Evolutionary conservation across 192 early-diverging fungal genomes (phyloP).

Genomic region (Geranomyces variabilis): DNA sequence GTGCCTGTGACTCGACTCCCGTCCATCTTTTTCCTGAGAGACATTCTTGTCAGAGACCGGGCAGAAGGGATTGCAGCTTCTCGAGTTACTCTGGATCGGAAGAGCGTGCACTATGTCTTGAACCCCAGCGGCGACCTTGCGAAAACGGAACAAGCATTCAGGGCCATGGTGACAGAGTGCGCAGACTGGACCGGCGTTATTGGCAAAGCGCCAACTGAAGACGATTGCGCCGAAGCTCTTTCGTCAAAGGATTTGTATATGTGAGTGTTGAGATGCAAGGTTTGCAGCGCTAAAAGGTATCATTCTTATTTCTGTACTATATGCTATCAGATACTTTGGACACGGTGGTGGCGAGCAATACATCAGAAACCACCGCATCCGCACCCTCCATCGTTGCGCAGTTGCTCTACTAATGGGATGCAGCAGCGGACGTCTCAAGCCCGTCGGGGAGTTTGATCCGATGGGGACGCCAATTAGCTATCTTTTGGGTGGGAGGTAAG

Average conservation of each 20-base stretch:
- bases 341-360: slow-evolving; percentile 92
- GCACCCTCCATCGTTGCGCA: slow-evolving; percentile 68
- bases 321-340: slow-evolving; percentile 79
- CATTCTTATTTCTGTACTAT: neutral
- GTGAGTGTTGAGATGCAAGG: slow-evolving; percentile 34
- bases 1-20: slow-evolving; percentile 80
- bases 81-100: slow-evolving; percentile 19
- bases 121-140: slow-evolving; percentile 89
- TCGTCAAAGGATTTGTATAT: slow-evolving; percentile 63
- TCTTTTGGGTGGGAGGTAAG: slow-evolving; percentile 78
- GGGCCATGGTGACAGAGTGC: slow-evolving; percentile 30
- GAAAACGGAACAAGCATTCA: slow-evolving; percentile 81
- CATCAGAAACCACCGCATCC: slow-evolving; percentile 67
- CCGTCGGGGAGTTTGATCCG: slow-evolving; percentile 87
- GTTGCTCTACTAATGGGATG: slow-evolving; percentile 91
- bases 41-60: slow-evolving; percentile 35
- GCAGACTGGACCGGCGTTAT: slow-evolving; percentile 72
- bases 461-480: slow-evolving; percentile 83
- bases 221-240: slow-evolving; percentile 66
- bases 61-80: neutral
- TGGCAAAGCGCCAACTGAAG: slow-evolving; percentile 66
- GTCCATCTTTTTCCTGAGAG: slow-evolving; percentile 73
- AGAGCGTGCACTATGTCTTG: slow-evolving; percentile 74
- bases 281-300: neutral
- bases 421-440: slow-evolving; percentile 80